Evolutionary conservation across 805 yeast genomes (phyloP), one percentile per base, ranked within the genome.

Genomic region (Geotrichum ghanense): DNA sequence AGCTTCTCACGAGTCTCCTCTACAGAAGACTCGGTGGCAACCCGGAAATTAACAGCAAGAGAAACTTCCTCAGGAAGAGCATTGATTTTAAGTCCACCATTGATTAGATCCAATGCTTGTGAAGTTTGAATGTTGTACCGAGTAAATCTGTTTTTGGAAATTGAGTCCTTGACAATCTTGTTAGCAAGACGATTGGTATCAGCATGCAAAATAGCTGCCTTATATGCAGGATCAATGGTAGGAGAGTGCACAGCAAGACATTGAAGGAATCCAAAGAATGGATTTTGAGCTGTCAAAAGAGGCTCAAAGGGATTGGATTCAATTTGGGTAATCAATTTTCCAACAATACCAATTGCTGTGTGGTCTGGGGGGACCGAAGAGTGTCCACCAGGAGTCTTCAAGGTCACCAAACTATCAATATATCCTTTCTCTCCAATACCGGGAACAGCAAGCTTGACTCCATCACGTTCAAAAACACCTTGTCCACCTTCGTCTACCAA

Each of bases 331-430:
- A 77, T 69, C 50, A 81, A 66, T 45, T 80, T 76, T 1, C 83
- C 69, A 44, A 79, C 68, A 31, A 82, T 71, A 14, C 87, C 90
- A 61, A 83, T 80, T 1, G 81, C 70, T 7, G 89, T 81, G 55
- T 82, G 87, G 42, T 74, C 79, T 5, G 85, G 86, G n/a, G 88
- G 87, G 17, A 74, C 60, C 4, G 85, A 78, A 1, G 87, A 76
- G 56, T 81, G 88, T 2, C 89, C 89, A 39, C 88, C 88, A 20
- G 76, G 74, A 25, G 83, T 76, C 22, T 63, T 64, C 41, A 81
- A 62, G 3, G 69, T 68, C 26, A 79, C 66, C 23, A 54, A 49
- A 1, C 71, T 51, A 51, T 76, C 76, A 23, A 77, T 58, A 45
- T 67, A 68, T 2, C 81, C 81, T 57, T 75, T 76, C 53, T 78